phyloP scores from a whole-genome alignment of 1,139 yeast genomes.

The Debaryomyces psychrophilus region DNA sequence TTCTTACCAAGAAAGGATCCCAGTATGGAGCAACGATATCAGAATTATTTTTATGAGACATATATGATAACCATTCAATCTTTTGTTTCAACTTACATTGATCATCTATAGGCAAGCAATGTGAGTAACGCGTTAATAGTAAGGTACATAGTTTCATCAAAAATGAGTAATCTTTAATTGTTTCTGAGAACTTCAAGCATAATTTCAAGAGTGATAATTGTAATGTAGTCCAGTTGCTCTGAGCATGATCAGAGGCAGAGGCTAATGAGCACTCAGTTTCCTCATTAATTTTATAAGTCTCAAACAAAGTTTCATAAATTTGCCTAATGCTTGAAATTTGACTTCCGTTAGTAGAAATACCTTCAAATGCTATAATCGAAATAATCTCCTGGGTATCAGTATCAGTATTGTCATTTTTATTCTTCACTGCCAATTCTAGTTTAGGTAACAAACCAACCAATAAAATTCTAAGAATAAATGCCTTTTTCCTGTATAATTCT shows the following conservation, averaged over 20 bases:
- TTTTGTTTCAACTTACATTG: slow-evolving; percentile 36
- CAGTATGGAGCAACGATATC: slow-evolving; percentile 50
- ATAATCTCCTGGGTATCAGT: slow-evolving; percentile 10
- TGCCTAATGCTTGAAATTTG: slow-evolving; percentile 25
- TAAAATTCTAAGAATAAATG: slow-evolving; percentile 67
- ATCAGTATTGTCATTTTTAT: slow-evolving; percentile 11
- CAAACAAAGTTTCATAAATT: slow-evolving; percentile 43
- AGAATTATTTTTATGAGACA: slow-evolving; percentile 22
- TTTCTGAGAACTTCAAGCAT: slow-evolving; percentile 58
- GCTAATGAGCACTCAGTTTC: slow-evolving; percentile 30
- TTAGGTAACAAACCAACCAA: slow-evolving; percentile 55
- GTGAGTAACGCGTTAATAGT: slow-evolving; percentile 57
- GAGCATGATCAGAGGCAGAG: slow-evolving; percentile 28
- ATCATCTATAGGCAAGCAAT: slow-evolving; percentile 46
- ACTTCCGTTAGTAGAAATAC: background rate
- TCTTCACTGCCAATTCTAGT: slow-evolving; percentile 21
- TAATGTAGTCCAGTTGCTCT: slow-evolving; percentile 54
- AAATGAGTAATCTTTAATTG: slow-evolving; percentile 49
- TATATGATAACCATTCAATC: slow-evolving; percentile 25
- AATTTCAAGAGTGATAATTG: slow-evolving; percentile 60
- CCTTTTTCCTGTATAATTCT: slow-evolving; percentile 66
- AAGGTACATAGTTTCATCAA: slow-evolving; percentile 53
- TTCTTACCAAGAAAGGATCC: slow-evolving; percentile 71
- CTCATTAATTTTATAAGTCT: slow-evolving; percentile 43
- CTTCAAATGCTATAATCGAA: background rate